Evolutionary conservation across 257 asterid species (phyloP).

Genomic region (Nicotiana benthamiana): DNA sequence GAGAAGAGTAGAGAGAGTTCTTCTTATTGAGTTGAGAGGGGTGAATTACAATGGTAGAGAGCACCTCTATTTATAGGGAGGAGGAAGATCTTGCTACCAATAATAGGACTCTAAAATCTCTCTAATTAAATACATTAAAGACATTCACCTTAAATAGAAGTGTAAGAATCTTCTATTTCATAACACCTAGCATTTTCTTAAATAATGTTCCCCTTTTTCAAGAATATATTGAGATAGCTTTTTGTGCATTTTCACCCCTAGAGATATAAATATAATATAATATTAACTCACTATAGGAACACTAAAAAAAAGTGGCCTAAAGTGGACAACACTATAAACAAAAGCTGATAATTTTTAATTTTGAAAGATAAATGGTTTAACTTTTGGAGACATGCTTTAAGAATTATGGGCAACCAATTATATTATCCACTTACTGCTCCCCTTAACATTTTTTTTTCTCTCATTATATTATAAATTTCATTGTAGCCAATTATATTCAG

Average conservation of each 20-base stretch:
- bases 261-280: not conserved
- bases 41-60: no score
- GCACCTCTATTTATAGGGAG: no score
- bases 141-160: no score
- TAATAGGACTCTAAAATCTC: no score
- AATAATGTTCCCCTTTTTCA: not conserved
- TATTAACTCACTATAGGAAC: not conserved
- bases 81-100: no score
- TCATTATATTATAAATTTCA: not conserved
- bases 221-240: not conserved
- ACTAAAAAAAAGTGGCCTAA: not conserved
- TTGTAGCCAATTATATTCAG: not conserved
- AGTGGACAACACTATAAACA: not conserved
- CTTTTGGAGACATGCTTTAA: slow-evolving; percentile 2
- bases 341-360: not conserved
- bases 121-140: no score
- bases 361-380: not conserved
- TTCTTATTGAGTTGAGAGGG: no score
- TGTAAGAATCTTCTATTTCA: no score
- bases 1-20: no score
- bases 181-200: not conserved
- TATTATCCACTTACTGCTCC: not conserved
- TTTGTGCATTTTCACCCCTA: not conserved
- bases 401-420: not conserved
- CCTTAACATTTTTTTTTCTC: not conserved